These are phyloP conservation scores for Leptographium wingfieldii DNA, from an alignment of 2,329 filamentous ascomycete species.

Conservation along the genomic window DNA sequence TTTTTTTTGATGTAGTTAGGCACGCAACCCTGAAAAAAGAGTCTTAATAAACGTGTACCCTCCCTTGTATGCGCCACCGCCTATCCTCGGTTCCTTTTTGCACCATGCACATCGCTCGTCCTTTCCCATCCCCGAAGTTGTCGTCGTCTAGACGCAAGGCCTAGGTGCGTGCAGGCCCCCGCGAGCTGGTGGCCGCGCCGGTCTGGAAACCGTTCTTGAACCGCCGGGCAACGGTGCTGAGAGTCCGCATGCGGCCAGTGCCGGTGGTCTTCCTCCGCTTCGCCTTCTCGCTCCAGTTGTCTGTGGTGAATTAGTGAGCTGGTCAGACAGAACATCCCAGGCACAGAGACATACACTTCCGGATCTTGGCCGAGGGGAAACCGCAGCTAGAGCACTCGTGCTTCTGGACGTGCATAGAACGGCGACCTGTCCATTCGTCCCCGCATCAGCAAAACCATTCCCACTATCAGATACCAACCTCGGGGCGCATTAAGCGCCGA, in stretches of 20 bases:
- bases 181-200: constrained; percentile 74
- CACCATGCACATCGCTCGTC: not conserved
- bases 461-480: not conserved
- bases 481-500: not conserved
- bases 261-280: constrained; percentile 99
- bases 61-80: not conserved
- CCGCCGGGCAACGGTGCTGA: constrained; percentile 82
- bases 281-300: constrained; percentile 99
- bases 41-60: constrained; percentile 1
- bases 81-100: not conserved
- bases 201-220: constrained; percentile 98
- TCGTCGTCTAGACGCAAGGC: not conserved
- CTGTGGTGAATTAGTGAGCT: constrained; percentile 31
- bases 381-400: constrained; percentile 91
- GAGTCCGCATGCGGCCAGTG: constrained; percentile 88
- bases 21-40: constrained; percentile 1
- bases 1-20: constrained; percentile 1
- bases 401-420: constrained; percentile 99
- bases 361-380: constrained; percentile 92
- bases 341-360: constrained; percentile 73
- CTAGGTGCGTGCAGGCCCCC: constrained; percentile 40
- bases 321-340: not conserved
- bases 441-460: not conserved
- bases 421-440: constrained; percentile 52
- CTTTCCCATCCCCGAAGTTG: not conserved